Evolutionary conservation across 2,329 filamentous ascomycete genomes (phyloP), one percentile per base, ranked within the genome.

Genomic region (Uncinocarpus reesii): DNA sequence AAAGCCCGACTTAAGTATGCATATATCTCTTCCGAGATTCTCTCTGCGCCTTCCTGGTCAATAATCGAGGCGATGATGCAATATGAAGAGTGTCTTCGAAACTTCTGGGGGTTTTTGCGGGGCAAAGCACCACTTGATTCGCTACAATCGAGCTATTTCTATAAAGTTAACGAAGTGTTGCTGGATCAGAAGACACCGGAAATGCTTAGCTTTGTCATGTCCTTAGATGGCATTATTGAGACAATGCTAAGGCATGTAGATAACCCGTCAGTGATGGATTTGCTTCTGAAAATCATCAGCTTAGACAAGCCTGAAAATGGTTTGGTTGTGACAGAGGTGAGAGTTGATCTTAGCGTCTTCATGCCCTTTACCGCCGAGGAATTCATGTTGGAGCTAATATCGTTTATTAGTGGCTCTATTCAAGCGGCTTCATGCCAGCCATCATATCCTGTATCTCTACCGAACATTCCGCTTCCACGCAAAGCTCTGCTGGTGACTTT

Each of bases 181-280:
- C 83, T 98, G 48, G 92, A 96, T 65, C 93, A 92, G 70, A 96
- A 96, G 76, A 95, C 93, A 4, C 86, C 93, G 61, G 90, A 95
- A 55, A 98, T 96, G 90, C 74, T 96, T 56, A 80, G 83, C 15
- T 81, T 98, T 53, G 80, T 98, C 66, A 93, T 88, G 64, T 83
- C 80, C 1, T 70, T 95, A 42, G 84, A 92, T 28, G 79, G 83
- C 46, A 84, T 92, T 34, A 80, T 98, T 18, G 75, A 85, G 10
- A 81, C 88, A 55, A 84, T 98, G 71, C 75, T 98, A 49, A 83
- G 84, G 59, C 92, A 98, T 65, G 87, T 98, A 28, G 92, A 98
- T 64, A 95, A 87, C 58, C 90, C 92, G 0, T 94, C 95, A 83
- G 83, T 98, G 32, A 98, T 98, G 92, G 92, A 98, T 64, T 73